Conservation (phyloP, 23 red algal genomes). For the Gracilaria domingensis region DNA sequence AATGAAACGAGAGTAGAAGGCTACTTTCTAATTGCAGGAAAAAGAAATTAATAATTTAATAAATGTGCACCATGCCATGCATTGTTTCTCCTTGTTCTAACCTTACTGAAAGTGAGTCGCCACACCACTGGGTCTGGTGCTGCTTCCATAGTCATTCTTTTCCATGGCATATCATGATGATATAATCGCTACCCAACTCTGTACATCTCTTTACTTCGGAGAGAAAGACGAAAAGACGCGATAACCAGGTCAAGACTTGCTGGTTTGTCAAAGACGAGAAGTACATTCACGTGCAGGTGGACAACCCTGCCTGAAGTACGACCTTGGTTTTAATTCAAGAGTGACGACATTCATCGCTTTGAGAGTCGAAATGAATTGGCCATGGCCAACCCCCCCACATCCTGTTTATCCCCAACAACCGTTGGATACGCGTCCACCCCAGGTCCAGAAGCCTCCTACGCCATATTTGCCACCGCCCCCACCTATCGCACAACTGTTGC, state of each 20-base stretch:
- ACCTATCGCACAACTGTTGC: conserved; percentile 9
- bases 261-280: neutral
- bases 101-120: too few species aligned
- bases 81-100: too few species aligned
- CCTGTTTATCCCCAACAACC: neutral
- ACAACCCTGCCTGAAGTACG: neutral
- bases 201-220: neutral
- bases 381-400: neutral
- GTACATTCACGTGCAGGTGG: neutral
- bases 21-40: too few species aligned
- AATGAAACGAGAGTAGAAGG: too few species aligned
- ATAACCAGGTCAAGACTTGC: neutral
- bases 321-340: neutral
- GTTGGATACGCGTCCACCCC: neutral
- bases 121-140: too few species aligned
- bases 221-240: neutral
- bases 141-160: too few species aligned
- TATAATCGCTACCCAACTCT: neutral
- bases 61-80: too few species aligned
- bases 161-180: neutral
- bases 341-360: neutral
- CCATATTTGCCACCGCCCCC: conserved; percentile 4
- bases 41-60: too few species aligned
- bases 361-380: neutral
- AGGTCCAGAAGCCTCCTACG: neutral